Conservation (phyloP, 345 rosid species). For the Syzygium grande region DNA sequence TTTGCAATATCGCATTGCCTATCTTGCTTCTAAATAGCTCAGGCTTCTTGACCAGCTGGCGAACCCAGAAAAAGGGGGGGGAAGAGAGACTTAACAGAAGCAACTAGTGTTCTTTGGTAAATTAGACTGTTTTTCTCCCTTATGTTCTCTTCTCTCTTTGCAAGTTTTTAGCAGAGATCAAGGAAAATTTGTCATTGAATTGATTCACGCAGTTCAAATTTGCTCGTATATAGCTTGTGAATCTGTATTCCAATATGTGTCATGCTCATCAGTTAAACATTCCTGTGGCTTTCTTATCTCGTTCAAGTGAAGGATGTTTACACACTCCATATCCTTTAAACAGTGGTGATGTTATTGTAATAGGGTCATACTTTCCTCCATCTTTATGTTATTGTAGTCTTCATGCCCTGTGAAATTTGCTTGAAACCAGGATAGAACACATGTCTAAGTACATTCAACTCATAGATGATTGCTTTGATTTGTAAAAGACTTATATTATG, state of each 20-base stretch:
- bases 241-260: not conserved
- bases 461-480: not conserved
- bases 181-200: not conserved
- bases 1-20: not conserved
- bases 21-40: not conserved
- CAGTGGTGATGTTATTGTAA: not conserved
- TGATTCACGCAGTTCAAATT: not conserved
- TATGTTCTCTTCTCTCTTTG: not conserved
- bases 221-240: not conserved
- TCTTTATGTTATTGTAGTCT: not conserved
- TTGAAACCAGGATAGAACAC: no score
- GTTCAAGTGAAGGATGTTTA: not conserved
- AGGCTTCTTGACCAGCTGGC: not conserved
- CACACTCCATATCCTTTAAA: not conserved
- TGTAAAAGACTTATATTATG: no score
- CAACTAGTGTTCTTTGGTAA: not conserved
- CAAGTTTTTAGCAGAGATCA: not conserved
- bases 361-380: not conserved
- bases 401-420: not conserved
- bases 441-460: not conserved
- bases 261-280: not conserved
- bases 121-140: not conserved
- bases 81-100: not conserved
- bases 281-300: not conserved
- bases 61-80: not conserved